Evolutionary conservation across 2,329 filamentous ascomycete genomes (phyloP), one percentile per base, ranked within the genome.

Genomic region (Alternaria sp.): DNA sequence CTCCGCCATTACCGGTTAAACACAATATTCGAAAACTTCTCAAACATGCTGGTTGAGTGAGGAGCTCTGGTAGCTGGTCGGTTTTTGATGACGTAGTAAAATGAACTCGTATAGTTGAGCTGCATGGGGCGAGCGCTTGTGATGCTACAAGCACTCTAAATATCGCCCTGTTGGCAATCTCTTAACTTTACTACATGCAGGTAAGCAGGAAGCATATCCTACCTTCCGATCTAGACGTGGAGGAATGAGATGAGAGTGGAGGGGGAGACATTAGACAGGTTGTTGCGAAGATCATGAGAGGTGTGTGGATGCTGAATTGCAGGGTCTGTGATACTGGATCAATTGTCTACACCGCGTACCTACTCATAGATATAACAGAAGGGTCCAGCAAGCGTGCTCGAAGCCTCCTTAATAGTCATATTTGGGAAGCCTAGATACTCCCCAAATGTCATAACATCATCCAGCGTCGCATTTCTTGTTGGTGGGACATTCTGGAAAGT

Each of bases 381-480:
- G 8, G 78, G 80, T 3, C 81, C 81, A 18, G 59, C 77, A 12
- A 79, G 71, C 1, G 81, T 82, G 47, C 77, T 79, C 64, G 81
- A 77, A 18, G 79, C 57, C 48, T 81, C 77, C 4, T 68, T 63
- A 53, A 83, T 78, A 4, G 68, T 72, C 16, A 63, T 46, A 3
- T 56, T 54, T 7, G 67, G 64, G 2, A 71, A 75, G 28, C 76
- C 73, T 2, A 77, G 59, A 36, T 57, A 67, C 3, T 76, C 67
- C 18, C 79, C 80, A 32, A 83, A 53, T 51, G 81, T 69, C 44
- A 84, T 65, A 0, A 68, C 63, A 42, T 82, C 78, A 6, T 82
- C 76, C n/a, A 85, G 70, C 4, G 80, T 83, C 36, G 81, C 79
- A 55, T 83, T 80, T 7, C 79, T 60, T 39, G 78, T 81, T 2